Base-by-base conservation (phyloP, 805 yeast genomes). In the Schwanniomyces pseudopolymorphus region DNA sequence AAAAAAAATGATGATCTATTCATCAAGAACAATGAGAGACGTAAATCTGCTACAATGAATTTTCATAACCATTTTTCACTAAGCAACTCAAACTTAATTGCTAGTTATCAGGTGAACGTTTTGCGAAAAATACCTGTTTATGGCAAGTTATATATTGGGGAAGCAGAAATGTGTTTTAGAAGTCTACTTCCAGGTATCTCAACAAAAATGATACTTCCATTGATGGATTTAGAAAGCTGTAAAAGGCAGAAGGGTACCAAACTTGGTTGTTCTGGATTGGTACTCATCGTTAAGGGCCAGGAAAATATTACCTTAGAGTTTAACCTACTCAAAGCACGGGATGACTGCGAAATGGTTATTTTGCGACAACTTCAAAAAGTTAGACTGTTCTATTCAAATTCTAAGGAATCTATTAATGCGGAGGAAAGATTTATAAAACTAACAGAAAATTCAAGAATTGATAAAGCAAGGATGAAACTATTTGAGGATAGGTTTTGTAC, bases 131-230 rank as follows among this genome's bases (percentile, higher is more conserved):
- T 89, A 16, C 96, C 96, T 1, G 70, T 83, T 1, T 90, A 88
- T 64, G 98, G 98, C 1, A 87, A 88, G 55, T 58, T 91, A 2
- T 89, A 89, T 61, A 55, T 92, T 10, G 88, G 96, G 0, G 70
- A 77, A 16, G 74, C 74, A 25, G 80, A 78, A 46, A 60, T 92
- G n/a, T 91, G 96, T 52, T 92, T 87, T 66, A 72, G 94, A 49
- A 84, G 96, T 31, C 69, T 89, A 31, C 58, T 89, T 3, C 95
- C 95, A 0, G 94, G 95, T 0, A 75, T 86, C 0, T 77, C 79
- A 31, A 86, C 96, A 1, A 80, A 80, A 47, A 88, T 92, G 96
- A 80, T 90, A 5, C 64, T 92, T 7, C 98, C 98, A 0, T 67
- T 87, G 33, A 57, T 59, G 4, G 95, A 89, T 56, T 69, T 92